Conservation (phyloP, 345 rosid genomes). For the Barbarea vulgaris region DNA sequence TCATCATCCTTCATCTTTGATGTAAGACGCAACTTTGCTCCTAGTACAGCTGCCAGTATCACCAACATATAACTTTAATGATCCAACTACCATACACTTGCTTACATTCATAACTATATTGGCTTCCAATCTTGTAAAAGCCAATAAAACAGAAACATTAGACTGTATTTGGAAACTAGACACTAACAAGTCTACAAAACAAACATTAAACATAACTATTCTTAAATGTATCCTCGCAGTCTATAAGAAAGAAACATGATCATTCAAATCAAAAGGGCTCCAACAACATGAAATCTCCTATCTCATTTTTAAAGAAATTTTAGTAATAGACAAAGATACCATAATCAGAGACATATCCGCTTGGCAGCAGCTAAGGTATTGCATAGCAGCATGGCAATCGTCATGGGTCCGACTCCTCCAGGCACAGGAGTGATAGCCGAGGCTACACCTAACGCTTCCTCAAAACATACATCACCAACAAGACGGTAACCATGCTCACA, state of each 20-base stretch:
- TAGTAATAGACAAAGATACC: constrained; percentile 25
- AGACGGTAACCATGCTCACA: constrained; percentile 76
- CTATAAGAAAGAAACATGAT: not conserved
- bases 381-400: constrained; percentile 86
- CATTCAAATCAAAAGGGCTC: not conserved
- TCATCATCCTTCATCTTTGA: constrained; percentile 6
- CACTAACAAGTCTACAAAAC: not conserved
- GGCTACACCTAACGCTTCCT: constrained; percentile 76
- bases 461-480: constrained; percentile 80
- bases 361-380: constrained; percentile 84
- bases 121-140: constrained; percentile 3
- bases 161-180: not conserved
- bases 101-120: constrained; percentile 4
- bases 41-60: not conserved
- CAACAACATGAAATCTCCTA: not conserved
- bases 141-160: not conserved
- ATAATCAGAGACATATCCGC: constrained; percentile 32
- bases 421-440: constrained; percentile 91
- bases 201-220: not conserved
- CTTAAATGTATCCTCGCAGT: not conserved
- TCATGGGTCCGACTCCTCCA: constrained; percentile 93
- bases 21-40: constrained; percentile 8
- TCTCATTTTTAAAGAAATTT: not conserved
- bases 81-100: constrained; percentile 4
- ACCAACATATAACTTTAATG: not conserved